Base-by-base conservation (phyloP, 495 filamentous ascomycete species). In the Tuber indicum region DNA sequence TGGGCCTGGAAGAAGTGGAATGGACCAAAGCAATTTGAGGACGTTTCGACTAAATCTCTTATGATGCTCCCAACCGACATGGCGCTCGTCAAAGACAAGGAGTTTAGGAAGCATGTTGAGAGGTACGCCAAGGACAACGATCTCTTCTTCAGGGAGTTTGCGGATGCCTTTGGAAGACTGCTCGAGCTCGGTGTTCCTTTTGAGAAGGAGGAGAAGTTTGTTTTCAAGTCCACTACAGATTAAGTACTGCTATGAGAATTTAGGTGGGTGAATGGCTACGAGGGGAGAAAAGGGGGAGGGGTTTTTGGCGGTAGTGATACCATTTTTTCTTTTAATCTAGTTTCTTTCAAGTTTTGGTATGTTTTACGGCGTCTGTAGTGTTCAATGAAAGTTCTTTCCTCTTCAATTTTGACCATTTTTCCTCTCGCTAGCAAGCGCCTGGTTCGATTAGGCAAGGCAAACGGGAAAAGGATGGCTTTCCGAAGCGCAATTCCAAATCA, bases 31-130 rank as follows among this genome's bases (percentile, higher is more conserved):
- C 87, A 88, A 83, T 82, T 78, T 12, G 82, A 83, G 71, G 96
- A 99, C 86, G 90, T 91, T 85, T 88, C 86, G 83, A 94, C 90
- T 81, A 92, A 94, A 88, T 88, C 88, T 71, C 86, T 99, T 81
- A 99, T 99, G 96, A 99, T 99, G 96, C 87, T 99, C 82, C 96
- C 96, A 75, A 91, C 93, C 75, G 96, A 99, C 84, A 90, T 96
- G 86, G 93, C 90, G 47, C 86, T 99, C 72, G 85, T 96, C 85
- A 91, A 94, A 86, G 96, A 99, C 86, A 93, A 95, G 88, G 87
- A 86, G 72, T 97, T 98, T 90, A 90, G 88, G 87, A 86, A 89
- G 83, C 91, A 92, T 84, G 94, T 96, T 70, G 90, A 97, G 86
- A 90, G 91, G 83, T 98, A 98, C 85, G 94, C 94, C 77, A 93